These are phyloP conservation scores for Brassica juncea DNA, from an alignment of 345 rosid genomes.

Conservation along the genomic window DNA sequence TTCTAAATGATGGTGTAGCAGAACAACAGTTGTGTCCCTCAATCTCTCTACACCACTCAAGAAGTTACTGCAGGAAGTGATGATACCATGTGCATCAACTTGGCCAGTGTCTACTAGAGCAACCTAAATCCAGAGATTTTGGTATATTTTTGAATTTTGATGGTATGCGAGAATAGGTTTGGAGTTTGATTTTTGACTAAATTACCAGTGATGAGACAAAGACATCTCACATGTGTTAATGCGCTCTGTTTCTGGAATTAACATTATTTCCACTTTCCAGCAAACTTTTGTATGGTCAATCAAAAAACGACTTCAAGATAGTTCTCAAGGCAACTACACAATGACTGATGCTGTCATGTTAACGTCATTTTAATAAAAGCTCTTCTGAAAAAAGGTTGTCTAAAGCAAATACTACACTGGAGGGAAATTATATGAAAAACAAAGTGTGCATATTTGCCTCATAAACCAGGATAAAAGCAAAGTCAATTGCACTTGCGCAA, in stretches of 20 bases:
- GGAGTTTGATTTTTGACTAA: neutral
- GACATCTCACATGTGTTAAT: neutral
- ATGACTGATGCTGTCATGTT: conserved; percentile 19
- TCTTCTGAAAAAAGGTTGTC: neutral
- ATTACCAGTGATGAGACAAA: neutral
- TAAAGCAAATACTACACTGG: conserved; percentile 26
- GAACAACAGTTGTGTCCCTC: neutral
- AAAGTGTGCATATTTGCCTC: conserved; percentile 26
- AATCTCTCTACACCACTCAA: neutral
- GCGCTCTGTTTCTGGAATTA: conserved; percentile 1
- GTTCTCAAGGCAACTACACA: neutral
- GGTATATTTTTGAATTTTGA: too few relatives aligned
- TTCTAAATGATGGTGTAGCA: neutral
- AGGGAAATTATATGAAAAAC: neutral
- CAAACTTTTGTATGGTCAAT: neutral
- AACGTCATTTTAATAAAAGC: conserved; percentile 23
- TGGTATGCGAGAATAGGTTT: neutral
- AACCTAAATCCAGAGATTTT: neutral
- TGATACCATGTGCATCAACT: neutral
- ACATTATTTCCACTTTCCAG: neutral
- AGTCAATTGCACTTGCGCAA: conserved; percentile 10
- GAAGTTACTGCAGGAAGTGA: neutral
- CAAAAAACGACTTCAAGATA: neutral
- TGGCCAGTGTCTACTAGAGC: neutral
- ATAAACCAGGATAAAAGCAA: conserved; percentile 25